Percentiles rank a stretch among this genome's conserved stretches.
These are phyloP conservation scores for Rubia peregrina DNA, from an alignment of 305 asterid genomes.

Conservation along the genomic window DNA sequence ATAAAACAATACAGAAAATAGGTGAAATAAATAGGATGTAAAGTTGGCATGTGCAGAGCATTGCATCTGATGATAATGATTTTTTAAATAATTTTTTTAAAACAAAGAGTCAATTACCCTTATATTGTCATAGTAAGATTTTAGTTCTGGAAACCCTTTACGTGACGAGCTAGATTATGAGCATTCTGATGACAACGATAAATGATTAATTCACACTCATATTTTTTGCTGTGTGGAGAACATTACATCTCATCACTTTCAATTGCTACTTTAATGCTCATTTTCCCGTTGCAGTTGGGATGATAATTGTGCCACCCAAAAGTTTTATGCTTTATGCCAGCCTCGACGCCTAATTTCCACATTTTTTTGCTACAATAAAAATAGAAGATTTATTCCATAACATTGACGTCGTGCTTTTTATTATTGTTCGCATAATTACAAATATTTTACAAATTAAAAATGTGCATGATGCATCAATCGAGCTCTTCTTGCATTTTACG, in stretches of 20 bases:
- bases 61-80: neutral
- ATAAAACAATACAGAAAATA: neutral
- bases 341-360: neutral
- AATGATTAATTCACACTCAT: neutral
- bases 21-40: neutral
- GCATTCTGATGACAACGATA: too few relatives aligned
- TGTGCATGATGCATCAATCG: too few relatives aligned
- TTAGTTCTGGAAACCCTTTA: too few relatives aligned
- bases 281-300: neutral
- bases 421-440: too few relatives aligned
- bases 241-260: neutral
- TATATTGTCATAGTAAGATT: too few relatives aligned
- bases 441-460: too few relatives aligned
- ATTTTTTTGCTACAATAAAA: neutral
- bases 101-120: too few relatives aligned
- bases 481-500: too few relatives aligned
- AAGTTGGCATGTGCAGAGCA: neutral
- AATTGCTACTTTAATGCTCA: neutral
- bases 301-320: neutral
- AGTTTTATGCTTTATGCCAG: neutral
- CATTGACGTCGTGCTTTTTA: too few relatives aligned
- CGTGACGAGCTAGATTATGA: too few relatives aligned
- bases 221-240: neutral
- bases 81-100: too few relatives aligned
- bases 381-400: too few relatives aligned